Evolutionary conservation across 139 green algal genomes (phyloP), one percentile per base, ranked within the genome.

Genomic region (Chlorella sp.): DNA sequence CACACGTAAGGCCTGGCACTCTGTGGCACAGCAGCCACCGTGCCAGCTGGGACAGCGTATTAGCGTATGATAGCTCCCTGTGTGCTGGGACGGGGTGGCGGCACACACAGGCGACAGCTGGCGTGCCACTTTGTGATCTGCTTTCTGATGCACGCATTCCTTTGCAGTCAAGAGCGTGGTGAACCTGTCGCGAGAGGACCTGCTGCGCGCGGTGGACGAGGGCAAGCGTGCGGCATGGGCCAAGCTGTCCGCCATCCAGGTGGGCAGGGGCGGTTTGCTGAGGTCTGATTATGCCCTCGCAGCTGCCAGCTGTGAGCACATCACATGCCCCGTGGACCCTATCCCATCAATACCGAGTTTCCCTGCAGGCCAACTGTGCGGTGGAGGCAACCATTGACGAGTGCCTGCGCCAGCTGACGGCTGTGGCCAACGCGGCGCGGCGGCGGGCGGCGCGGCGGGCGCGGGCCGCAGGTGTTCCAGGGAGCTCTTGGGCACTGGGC

Each of bases 291-390:
- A n/a, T n/a, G n/a, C n/a, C n/a, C n/a, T n/a, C n/a, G n/a, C n/a
- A n/a, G n/a, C n/a, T n/a, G n/a, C n/a, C n/a, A n/a, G n/a, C n/a
- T n/a, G n/a, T n/a, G n/a, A n/a, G n/a, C n/a, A n/a, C n/a, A n/a
- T n/a, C n/a, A 64, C 7, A 9, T 26, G 7, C 57, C n/a, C 92
- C 96, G 91, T 72, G 90, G 21, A 85, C 44, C 44, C 7, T 55
- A 7, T 55, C 7, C 44, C 44, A 7, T 11, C 44, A 55, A 55
- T 17, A 55, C 11, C 88, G 18, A 93, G 93, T 17, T 98, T 95
- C 96, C 63, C 93, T 97, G 51, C 95, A 98, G 92, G 91, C 88
- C 86, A 98, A 97, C 89, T 98, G 96, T 86, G 93, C 90, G n/a
- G 96, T 98, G 25, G 96, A 98, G 92, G 90, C 91, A 6, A 95